Evolutionary conservation across 2,329 filamentous ascomycete species (phyloP).

Genomic region (Moelleriella libera): DNA sequence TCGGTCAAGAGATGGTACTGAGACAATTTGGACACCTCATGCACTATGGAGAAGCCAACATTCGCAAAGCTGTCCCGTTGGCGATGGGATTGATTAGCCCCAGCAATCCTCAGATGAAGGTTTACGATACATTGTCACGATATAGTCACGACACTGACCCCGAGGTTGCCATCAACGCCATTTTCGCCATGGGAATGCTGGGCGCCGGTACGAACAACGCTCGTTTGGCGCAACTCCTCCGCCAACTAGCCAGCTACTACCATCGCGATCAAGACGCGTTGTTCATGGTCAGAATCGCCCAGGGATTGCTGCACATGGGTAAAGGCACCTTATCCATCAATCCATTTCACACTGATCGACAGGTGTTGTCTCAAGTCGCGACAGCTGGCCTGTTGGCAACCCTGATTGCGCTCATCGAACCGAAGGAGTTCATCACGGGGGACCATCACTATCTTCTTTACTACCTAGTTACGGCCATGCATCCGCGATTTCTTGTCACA

Average conservation of each 20-base stretch:
- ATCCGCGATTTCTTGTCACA: slow-evolving; percentile 90
- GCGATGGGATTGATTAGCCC: slow-evolving; percentile 95
- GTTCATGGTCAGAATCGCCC: slow-evolving; percentile 98
- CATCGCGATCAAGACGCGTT: slow-evolving; percentile 90
- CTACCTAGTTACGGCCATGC: slow-evolving; percentile 93
- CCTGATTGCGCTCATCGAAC: slow-evolving; percentile 85
- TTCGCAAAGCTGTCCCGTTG: slow-evolving; percentile 86
- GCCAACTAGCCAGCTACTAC: slow-evolving; percentile 95
- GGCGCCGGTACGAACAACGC: slow-evolving; percentile 98
- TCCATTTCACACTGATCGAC: slow-evolving; percentile 98
- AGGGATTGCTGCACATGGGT: slow-evolving; percentile 96
- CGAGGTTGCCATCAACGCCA: slow-evolving; percentile 94
- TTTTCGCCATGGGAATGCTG: slow-evolving; percentile 96
- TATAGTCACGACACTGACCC: slow-evolving; percentile 99
- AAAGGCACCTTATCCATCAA: slow-evolving; percentile 93
- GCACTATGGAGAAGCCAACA: slow-evolving; percentile 98
- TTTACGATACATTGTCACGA: slow-evolving; percentile 92
- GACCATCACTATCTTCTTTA: slow-evolving; percentile 85
- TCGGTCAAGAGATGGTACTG: slow-evolving; percentile 97
- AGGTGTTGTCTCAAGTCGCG: slow-evolving; percentile 84
- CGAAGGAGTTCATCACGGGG: slow-evolving; percentile 65
- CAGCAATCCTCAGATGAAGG: slow-evolving; percentile 99
- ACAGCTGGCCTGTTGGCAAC: slow-evolving; percentile 82
- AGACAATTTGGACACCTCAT: slow-evolving; percentile 96
- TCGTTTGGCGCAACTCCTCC: slow-evolving; percentile 80